These are phyloP conservation scores for Fusarium hainanense DNA, from an alignment of 2,329 filamentous ascomycete species.

Conservation along the genomic window DNA sequence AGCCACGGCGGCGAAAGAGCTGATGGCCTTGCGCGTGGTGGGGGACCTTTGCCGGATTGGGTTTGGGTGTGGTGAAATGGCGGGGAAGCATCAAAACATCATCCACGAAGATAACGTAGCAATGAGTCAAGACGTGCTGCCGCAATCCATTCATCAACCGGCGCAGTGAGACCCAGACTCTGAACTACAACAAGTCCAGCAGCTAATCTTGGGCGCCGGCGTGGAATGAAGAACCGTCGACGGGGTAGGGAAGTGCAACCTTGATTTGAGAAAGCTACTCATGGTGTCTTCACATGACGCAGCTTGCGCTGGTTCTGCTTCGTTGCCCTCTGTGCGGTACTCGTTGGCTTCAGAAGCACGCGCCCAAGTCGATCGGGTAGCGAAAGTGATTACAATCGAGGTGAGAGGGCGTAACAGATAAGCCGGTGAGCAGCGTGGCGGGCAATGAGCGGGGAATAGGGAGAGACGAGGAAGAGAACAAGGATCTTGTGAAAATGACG, in stretches of 20 bases:
- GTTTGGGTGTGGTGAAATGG: constrained; percentile 46
- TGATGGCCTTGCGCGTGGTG: constrained; percentile 43
- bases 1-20: constrained; percentile 41
- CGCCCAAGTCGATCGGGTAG: constrained; percentile 10
- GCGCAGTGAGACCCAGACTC: constrained; percentile 1
- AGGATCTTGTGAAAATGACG: constrained; percentile 42
- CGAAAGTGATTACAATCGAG: constrained; percentile 17
- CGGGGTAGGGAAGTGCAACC: constrained; percentile 47
- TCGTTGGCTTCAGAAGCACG: constrained; percentile 20
- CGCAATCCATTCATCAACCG: constrained; percentile 2
- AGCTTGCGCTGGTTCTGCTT: constrained; percentile 37
- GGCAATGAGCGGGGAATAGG: constrained; percentile 34
- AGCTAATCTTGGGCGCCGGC: constrained; percentile 2
- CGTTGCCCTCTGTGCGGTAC: constrained; percentile 3
- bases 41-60: constrained; percentile 47
- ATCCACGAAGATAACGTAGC: constrained; percentile 36
- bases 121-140: constrained; percentile 29
- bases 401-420: constrained; percentile 18
- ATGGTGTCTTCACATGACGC: constrained; percentile 53
- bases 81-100: constrained; percentile 47
- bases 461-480: constrained; percentile 31
- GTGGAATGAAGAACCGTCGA: constrained; percentile 6
- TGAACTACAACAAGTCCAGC: constrained; percentile 14
- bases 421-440: constrained; percentile 33
- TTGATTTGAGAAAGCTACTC: constrained; percentile 58